Evolutionary conservation across 1,284 basidiomycete species (phyloP).

Genomic region (Cronartium quercuum): DNA sequence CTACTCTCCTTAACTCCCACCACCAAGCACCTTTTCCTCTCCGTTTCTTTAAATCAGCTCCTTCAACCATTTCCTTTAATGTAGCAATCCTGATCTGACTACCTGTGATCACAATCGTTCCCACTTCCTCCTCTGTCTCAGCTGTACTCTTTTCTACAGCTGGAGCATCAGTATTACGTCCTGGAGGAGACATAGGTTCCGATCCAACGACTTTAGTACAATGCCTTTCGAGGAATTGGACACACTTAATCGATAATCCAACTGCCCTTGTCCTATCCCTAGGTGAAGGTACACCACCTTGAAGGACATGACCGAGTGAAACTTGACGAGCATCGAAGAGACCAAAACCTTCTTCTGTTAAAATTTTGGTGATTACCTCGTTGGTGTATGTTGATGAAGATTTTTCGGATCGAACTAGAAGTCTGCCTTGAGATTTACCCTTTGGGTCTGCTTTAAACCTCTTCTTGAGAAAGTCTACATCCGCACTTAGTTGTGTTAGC

Average conservation of each 20-base stretch:
- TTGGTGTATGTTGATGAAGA: conserved; percentile 85
- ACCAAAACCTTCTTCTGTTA: conserved; percentile 81
- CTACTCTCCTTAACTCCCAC: conserved; percentile 62
- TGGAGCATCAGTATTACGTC: conserved; percentile 42
- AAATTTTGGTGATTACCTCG: conserved; percentile 83
- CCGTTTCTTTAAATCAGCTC: conserved; percentile 85
- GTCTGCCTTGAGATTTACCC: conserved; percentile 83
- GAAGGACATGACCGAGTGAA: conserved; percentile 88
- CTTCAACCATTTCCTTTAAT: conserved; percentile 71
- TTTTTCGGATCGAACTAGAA: conserved; percentile 82
- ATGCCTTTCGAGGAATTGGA: conserved; percentile 85
- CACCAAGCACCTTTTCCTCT: conserved; percentile 79
- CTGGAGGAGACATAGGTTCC: conserved; percentile 35
- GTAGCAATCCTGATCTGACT: conserved; percentile 72
- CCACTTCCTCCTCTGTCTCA: conserved; percentile 57
- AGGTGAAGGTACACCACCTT: conserved; percentile 90
- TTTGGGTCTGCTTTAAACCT: conserved; percentile 78
- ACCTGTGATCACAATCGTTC: conserved; percentile 81
- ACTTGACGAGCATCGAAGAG: conserved; percentile 94
- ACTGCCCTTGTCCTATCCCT: conserved; percentile 86
- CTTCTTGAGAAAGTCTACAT: conserved; percentile 82
- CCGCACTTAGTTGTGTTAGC: conserved; percentile 70
- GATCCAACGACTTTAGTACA: conserved; percentile 53
- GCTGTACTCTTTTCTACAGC: conserved; percentile 41
- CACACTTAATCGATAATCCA: conserved; percentile 81